Evolutionary conservation across 805 yeast genomes (phyloP).

Genomic region (Metschnikowia baotianmanensis): DNA sequence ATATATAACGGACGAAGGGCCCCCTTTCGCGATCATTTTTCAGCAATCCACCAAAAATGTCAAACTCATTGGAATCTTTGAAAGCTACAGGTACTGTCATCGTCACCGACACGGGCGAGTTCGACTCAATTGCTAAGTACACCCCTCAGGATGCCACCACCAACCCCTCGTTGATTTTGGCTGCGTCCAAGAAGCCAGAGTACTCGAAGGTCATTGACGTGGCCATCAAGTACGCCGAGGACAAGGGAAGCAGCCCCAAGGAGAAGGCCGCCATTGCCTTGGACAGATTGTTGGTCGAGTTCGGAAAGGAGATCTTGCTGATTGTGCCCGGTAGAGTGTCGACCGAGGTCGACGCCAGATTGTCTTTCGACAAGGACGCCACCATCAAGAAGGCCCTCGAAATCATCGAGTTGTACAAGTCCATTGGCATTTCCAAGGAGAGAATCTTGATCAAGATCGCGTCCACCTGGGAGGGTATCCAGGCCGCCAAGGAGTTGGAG

Average conservation of each 20-base stretch:
- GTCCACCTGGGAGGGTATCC: conserved; percentile 99
- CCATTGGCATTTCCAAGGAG: conserved; percentile 81
- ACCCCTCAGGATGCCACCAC: conserved; percentile 99
- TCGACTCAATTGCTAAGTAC: conserved; percentile 94
- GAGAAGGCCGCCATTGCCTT: conserved; percentile 80
- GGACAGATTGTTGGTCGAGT: conserved; percentile 91
- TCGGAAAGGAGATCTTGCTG: conserved; percentile 88
- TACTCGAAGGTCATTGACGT: conserved; percentile 87
- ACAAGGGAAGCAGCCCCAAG: conserved; percentile 53
- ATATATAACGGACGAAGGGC: conserved; percentile 8
- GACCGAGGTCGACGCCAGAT: conserved; percentile 98
- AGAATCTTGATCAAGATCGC: conserved; percentile 95
- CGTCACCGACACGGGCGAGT: conserved; percentile 99
- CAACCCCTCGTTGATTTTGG: conserved; percentile 95
- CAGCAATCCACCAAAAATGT: conserved; percentile 20
- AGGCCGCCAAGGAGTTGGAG: conserved; percentile 96
- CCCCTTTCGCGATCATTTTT: neutral
- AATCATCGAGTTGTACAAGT: conserved; percentile 82
- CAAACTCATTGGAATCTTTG: conserved; percentile 82
- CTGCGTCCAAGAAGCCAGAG: conserved; percentile 88
- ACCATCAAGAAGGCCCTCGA: conserved; percentile 92
- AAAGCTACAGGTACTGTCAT: conserved; percentile 95
- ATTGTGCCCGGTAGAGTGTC: conserved; percentile 99
- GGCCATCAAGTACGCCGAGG: conserved; percentile 85
- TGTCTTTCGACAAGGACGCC: conserved; percentile 92